Conservation (phyloP, 305 asterid genomes). For the Fraxinus paxiana region DNA sequence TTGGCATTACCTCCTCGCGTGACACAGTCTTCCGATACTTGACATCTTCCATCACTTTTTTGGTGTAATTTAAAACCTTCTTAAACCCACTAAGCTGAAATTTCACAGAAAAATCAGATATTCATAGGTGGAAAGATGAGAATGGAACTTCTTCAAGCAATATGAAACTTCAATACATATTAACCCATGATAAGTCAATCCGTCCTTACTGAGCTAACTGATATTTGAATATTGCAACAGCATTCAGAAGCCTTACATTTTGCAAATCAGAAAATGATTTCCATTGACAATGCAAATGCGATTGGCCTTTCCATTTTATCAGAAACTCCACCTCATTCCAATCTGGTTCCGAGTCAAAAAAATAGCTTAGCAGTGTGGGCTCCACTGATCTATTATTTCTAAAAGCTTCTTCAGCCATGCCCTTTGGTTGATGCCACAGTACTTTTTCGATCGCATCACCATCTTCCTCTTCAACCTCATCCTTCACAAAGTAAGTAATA, state of each 20-base stretch:
- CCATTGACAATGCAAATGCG: slow-evolving; percentile 98
- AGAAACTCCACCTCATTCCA: slow-evolving; percentile 88
- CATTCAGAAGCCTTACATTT: slow-evolving; percentile 56
- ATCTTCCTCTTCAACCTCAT: slow-evolving; percentile 87
- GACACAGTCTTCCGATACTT: slow-evolving; percentile 77
- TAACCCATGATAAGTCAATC: neutral
- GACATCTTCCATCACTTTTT: slow-evolving; percentile 85
- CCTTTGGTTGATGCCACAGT: slow-evolving; percentile 98
- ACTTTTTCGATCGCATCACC: slow-evolving; percentile 91
- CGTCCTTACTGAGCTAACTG: slow-evolving; percentile 11
- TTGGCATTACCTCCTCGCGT: slow-evolving; percentile 84
- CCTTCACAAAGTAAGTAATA: slow-evolving; percentile 45
- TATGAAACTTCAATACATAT: slow-evolving; percentile 17
- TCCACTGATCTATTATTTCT: slow-evolving; percentile 70
- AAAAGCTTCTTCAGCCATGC: slow-evolving; percentile 89
- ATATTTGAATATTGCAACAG: slow-evolving; percentile 5
- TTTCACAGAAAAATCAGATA: slow-evolving; percentile 31
- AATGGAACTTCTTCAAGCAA: slow-evolving; percentile 9
- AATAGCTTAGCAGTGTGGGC: slow-evolving; percentile 74
- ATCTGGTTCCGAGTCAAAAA: slow-evolving; percentile 74
- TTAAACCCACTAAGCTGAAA: slow-evolving; percentile 98
- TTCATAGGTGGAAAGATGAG: slow-evolving; percentile 2
- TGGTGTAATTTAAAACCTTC: slow-evolving; percentile 94
- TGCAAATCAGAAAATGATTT: slow-evolving; percentile 84
- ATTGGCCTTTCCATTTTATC: slow-evolving; percentile 99